Evolutionary conservation across 1,139 yeast species (phyloP).

Genomic region (Diutina mesorugosa): DNA sequence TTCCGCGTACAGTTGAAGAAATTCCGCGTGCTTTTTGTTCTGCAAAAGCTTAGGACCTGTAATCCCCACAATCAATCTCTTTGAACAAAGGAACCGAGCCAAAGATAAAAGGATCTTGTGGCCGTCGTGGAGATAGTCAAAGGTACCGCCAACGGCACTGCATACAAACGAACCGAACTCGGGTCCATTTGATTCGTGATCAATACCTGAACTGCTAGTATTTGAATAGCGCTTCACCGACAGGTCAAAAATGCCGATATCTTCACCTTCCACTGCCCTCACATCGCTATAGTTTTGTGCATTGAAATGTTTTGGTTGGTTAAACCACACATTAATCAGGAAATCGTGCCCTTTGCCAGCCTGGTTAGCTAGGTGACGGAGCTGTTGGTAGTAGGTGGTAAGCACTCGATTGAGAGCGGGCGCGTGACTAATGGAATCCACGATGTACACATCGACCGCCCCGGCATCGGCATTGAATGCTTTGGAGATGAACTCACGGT

Average conservation of each 20-base stretch:
- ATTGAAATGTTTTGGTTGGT: slow-evolving; percentile 5
- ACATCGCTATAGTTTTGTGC: not conserved
- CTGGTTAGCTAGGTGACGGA: slow-evolving; percentile 12
- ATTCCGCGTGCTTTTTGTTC: slow-evolving; percentile 64
- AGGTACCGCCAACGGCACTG: slow-evolving; percentile 85
- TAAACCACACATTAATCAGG: slow-evolving; percentile 21
- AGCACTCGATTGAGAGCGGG: slow-evolving; percentile 15
- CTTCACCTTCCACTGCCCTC: not conserved
- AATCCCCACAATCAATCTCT: slow-evolving; percentile 60
- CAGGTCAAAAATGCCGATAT: not conserved
- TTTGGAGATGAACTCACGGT: slow-evolving; percentile 11
- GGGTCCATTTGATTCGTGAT: not conserved
- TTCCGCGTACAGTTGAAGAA: slow-evolving; percentile 52
- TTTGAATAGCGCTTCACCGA: not conserved
- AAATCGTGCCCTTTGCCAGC: slow-evolving; percentile 16
- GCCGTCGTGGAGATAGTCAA: slow-evolving; percentile 94
- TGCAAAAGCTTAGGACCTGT: slow-evolving; percentile 66
- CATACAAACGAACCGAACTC: not conserved
- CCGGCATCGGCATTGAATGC: slow-evolving; percentile 5
- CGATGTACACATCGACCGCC: slow-evolving; percentile 15
- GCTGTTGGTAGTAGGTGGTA: slow-evolving; percentile 14
- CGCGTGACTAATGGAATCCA: slow-evolving; percentile 9
- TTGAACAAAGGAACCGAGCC: slow-evolving; percentile 47
- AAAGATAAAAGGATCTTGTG: slow-evolving; percentile 76
- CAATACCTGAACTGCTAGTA: not conserved